phyloP scores from a whole-genome alignment of 768 basidiomycete genomes.

The Trametes maxima region DNA sequence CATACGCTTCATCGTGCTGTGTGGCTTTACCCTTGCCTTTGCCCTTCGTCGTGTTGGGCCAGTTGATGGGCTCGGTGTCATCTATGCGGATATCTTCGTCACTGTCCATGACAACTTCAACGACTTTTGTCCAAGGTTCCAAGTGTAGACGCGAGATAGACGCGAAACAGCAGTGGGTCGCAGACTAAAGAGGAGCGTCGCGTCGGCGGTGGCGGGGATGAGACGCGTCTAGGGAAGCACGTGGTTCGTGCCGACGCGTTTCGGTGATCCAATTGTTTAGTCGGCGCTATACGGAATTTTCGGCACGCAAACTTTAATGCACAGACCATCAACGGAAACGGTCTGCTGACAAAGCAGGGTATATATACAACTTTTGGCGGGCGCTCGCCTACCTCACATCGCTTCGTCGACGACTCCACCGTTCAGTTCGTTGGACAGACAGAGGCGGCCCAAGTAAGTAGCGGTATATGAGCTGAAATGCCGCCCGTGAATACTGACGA shows the following conservation, averaged over 20 bases:
- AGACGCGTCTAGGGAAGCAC: constrained; percentile 21
- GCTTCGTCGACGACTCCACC: constrained; percentile 95
- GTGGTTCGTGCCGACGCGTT: constrained; percentile 26
- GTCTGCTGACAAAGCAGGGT: constrained; percentile 29
- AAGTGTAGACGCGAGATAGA: not conserved
- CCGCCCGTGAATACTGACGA: constrained; percentile 47
- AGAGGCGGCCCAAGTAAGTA: constrained; percentile 55
- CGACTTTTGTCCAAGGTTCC: not conserved
- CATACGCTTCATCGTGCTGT: constrained; percentile 39
- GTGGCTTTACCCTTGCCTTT: constrained; percentile 77
- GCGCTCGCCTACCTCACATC: constrained; percentile 37
- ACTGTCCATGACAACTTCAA: constrained; percentile 48
- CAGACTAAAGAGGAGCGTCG: constrained; percentile 4
- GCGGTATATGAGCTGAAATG: not conserved
- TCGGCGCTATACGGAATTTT: constrained; percentile 16
- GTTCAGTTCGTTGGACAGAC: constrained; percentile 89
- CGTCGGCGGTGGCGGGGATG: constrained; percentile 7
- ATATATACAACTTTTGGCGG: constrained; percentile 24
- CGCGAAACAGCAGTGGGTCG: not conserved
- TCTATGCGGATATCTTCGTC: constrained; percentile 61
- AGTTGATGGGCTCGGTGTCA: constrained; percentile 39
- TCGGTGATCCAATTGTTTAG: constrained; percentile 22
- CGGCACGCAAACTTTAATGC: constrained; percentile 38
- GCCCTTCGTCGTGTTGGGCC: constrained; percentile 30
- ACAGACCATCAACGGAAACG: constrained; percentile 46